A percentile compares a stretch with the other conserved stretches of the same genome.
Evolutionary conservation across 2,329 filamentous ascomycete species (phyloP).

Genomic region (Clathrospora elynae): DNA sequence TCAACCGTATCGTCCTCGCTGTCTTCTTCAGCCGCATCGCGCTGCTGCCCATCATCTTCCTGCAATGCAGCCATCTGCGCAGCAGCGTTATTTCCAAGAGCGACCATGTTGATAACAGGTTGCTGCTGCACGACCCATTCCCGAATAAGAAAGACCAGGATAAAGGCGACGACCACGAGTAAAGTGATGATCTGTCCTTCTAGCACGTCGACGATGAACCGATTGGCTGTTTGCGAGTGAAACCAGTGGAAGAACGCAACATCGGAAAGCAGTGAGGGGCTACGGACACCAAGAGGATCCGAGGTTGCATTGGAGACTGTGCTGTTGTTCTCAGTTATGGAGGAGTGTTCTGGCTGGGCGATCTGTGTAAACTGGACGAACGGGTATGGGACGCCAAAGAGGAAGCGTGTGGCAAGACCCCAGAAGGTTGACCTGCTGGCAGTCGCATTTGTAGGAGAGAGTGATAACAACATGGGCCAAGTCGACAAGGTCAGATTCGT

Average conservation of each 20-base stretch:
- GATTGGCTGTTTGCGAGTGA: conserved; percentile 71
- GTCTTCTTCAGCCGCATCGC: conserved; percentile 15
- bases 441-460: conserved; percentile 47
- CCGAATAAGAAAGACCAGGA: conserved; percentile 92
- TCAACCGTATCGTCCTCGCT: conserved; percentile 17
- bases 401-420: conserved; percentile 53
- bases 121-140: conserved; percentile 99
- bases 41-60: conserved; percentile 30
- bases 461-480: conserved; percentile 46
- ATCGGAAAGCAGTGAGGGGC: conserved; percentile 59
- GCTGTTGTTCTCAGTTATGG: conserved; percentile 25
- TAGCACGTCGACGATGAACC: conserved; percentile 77
- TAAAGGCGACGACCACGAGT: conserved; percentile 89
- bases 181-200: conserved; percentile 95
- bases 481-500: conserved; percentile 33
- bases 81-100: conserved; percentile 41
- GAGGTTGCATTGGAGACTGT: conserved; percentile 38
- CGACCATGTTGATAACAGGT: conserved; percentile 80
- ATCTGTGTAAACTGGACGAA: conserved; percentile 29
- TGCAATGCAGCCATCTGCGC: conserved; percentile 31
- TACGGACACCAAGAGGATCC: conserved; percentile 28
- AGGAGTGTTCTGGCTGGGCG: conserved; percentile 26
- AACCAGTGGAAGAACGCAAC: conserved; percentile 58
- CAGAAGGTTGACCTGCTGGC: conserved; percentile 54
- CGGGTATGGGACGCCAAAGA: conserved; percentile 39